Conservation (phyloP, 2,329 filamentous ascomycete genomes). For the Dactylonectria macrodidyma region DNA sequence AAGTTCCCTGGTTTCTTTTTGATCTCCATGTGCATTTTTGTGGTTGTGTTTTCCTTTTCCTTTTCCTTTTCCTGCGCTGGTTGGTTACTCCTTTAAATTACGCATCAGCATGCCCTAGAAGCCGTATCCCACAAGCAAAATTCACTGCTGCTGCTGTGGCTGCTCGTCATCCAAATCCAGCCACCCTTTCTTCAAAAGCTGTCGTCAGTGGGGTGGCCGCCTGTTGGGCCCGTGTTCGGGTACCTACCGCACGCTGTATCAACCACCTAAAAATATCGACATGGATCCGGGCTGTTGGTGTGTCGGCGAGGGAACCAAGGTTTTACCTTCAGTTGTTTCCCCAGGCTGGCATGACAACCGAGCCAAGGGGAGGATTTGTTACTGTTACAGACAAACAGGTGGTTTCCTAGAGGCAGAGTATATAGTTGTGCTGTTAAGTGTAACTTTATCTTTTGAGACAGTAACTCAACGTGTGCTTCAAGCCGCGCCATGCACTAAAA, state of each 20-base stretch:
- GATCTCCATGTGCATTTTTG: not conserved
- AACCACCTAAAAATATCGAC: constrained; percentile 22
- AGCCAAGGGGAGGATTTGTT: not conserved
- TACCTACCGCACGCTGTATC: not conserved
- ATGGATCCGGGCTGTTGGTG: constrained; percentile 22
- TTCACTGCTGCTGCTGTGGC: not conserved
- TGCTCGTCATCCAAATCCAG: not conserved
- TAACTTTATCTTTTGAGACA: not conserved
- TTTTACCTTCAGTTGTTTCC: constrained; percentile 14
- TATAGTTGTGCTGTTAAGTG: not conserved
- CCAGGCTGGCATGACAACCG: constrained; percentile 30
- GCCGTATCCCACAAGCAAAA: not conserved
- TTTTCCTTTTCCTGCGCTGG: not conserved
- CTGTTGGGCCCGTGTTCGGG: not conserved
- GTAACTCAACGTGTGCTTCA: too few relatives aligned
- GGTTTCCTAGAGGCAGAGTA: not conserved
- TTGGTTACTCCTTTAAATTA: not conserved
- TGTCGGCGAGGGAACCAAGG: constrained; percentile 29
- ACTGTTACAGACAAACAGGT: constrained; percentile 21
- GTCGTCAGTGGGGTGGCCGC: constrained; percentile 1
- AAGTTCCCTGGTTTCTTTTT: not conserved
- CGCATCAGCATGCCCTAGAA: not conserved
- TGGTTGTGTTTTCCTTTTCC: not conserved
- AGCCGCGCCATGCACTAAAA: constrained; percentile 2
- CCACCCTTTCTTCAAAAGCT: not conserved